These are phyloP conservation scores for Blastobotrys illinoisensis DNA, from an alignment of 1,139 yeast genomes.

Conservation along the genomic window DNA sequence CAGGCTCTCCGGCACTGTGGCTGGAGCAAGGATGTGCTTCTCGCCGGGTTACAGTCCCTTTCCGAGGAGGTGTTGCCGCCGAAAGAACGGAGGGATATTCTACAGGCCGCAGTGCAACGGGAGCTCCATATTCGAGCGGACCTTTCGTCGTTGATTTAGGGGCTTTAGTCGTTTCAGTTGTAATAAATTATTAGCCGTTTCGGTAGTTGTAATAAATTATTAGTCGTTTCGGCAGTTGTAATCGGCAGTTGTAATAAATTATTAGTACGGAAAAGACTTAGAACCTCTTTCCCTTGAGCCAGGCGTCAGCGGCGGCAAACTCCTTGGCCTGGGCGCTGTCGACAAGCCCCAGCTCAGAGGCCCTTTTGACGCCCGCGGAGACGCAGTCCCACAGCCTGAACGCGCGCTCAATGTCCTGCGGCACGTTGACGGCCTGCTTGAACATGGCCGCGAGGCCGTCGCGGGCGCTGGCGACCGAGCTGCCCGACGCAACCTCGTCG, in stretches of 20 bases:
- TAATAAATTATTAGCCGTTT: not conserved
- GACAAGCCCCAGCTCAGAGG: slow-evolving; percentile 29
- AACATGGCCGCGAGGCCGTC: slow-evolving; percentile 22
- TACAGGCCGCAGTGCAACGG: not conserved
- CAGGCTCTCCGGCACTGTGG: not conserved
- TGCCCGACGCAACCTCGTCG: slow-evolving; percentile 27
- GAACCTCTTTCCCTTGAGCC: slow-evolving; percentile 29
- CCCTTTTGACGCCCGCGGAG: slow-evolving; percentile 27
- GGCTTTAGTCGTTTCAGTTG: too few species aligned
- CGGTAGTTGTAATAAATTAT: not conserved
- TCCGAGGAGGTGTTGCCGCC: not conserved
- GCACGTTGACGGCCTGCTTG: slow-evolving; percentile 31
- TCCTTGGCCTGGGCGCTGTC: slow-evolving; percentile 33
- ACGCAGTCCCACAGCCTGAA: slow-evolving; percentile 38
- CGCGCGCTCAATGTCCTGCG: slow-evolving; percentile 42
- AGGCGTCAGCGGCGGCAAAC: slow-evolving; percentile 41
- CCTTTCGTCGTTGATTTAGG: not conserved
- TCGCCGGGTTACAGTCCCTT: not conserved
- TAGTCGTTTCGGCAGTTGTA: too few species aligned
- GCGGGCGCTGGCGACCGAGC: slow-evolving; percentile 15
- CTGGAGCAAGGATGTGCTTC: not conserved
- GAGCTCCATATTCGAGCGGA: not conserved
- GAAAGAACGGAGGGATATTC: not conserved
- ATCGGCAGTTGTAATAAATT: not conserved
- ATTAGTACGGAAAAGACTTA: slow-evolving; percentile 1